Evolutionary conservation across 129 eudicot genomes (phyloP).

Genomic region (Centella asiatica): DNA sequence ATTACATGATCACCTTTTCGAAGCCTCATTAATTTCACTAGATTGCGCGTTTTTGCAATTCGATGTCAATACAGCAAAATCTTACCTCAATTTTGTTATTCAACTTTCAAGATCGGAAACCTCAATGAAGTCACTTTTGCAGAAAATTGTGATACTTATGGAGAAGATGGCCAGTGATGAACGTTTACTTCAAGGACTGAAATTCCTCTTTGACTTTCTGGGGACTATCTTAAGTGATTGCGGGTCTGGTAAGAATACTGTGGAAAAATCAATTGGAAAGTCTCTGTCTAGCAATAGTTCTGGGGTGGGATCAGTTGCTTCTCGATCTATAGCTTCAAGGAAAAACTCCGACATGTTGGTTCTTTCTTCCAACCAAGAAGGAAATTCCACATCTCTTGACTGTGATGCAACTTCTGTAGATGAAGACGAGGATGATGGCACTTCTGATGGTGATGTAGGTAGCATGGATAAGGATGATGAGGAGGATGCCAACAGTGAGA

Average conservation of each 20-base stretch:
- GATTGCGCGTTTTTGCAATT: conserved; percentile 64
- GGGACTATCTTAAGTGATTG: conserved; percentile 52
- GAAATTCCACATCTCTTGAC: conserved; percentile 56
- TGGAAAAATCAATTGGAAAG: conserved; percentile 44
- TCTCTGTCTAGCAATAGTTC: conserved; percentile 40
- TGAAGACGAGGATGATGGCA: conserved; percentile 98
- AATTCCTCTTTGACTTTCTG: conserved; percentile 62
- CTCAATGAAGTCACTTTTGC: conserved; percentile 56
- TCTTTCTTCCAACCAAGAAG: conserved; percentile 74
- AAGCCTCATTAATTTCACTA: conserved; percentile 60
- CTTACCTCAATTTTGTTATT: conserved; percentile 57
- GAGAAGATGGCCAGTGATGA: conserved; percentile 73
- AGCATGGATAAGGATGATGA: conserved; percentile 90
- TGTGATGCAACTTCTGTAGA: conserved; percentile 96
- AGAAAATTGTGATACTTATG: conserved; percentile 44
- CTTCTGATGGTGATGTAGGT: conserved; percentile 92
- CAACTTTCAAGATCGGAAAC: conserved; percentile 72
- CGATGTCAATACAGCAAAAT: conserved; percentile 65
- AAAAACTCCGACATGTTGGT: conserved; percentile 54
- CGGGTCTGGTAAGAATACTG: conserved; percentile 38
- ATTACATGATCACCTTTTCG: conserved; percentile 48
- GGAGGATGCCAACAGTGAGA: conserved; percentile 77
- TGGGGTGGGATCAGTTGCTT: conserved; percentile 41
- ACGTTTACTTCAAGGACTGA: conserved; percentile 67
- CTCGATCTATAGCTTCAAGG: conserved; percentile 59